These are phyloP conservation scores for Candida glaebosa DNA, from an alignment of 805 yeast genomes.

Conservation along the genomic window DNA sequence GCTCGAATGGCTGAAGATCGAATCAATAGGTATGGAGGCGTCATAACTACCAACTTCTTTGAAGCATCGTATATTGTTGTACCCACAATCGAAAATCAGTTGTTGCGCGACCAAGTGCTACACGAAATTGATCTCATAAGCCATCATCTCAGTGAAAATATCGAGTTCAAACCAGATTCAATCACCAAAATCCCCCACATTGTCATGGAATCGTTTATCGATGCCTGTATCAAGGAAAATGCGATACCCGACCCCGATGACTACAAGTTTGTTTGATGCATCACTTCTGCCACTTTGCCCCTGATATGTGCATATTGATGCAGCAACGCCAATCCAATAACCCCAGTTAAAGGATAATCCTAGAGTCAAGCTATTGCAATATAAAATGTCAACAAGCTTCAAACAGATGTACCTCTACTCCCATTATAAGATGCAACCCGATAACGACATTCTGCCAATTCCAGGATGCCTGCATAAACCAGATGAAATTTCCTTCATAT, in stretches of 20 bases:
- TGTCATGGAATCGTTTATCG: conserved; percentile 31
- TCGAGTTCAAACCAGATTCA: conserved; percentile 13
- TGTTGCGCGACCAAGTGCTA: conserved; percentile 2
- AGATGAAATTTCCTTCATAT: not conserved
- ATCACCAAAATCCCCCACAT: conserved; percentile 28
- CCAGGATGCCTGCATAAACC: not conserved
- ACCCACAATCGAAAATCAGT: conserved; percentile 9
- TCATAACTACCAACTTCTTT: conserved; percentile 14
- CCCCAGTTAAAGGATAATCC: no score
- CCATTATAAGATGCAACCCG: not conserved
- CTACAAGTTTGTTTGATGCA: conserved; percentile 11
- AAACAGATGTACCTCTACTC: not conserved
- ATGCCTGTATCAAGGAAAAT: conserved; percentile 21
- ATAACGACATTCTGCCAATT: no score
- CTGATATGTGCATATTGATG: not conserved
- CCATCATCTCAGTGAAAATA: conserved; percentile 10
- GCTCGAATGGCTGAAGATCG: conserved; percentile 18
- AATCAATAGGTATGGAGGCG: conserved; percentile 44
- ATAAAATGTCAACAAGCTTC: no score
- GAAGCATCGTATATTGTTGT: conserved; percentile 10
- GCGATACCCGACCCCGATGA: conserved; percentile 29
- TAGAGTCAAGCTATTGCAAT: no score
- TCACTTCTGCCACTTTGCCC: not conserved
- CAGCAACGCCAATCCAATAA: not conserved
- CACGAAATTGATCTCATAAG: conserved; percentile 14